Evolutionary conservation across 257 asterid species (phyloP).

Genomic region (Asclepias syriaca): DNA sequence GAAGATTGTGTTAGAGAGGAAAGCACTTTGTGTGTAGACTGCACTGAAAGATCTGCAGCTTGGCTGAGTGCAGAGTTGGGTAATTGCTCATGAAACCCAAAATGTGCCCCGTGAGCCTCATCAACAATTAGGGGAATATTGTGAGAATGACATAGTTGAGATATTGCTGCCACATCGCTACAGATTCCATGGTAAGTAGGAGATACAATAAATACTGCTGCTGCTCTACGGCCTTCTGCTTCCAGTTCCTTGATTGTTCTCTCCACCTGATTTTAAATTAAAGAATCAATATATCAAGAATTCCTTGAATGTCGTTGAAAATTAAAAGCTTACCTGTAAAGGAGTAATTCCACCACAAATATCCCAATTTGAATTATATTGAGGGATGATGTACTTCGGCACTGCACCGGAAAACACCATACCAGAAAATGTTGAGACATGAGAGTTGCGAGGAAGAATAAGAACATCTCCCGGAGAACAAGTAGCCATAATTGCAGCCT

Average conservation of each 20-base stretch:
- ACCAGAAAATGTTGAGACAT: slow-evolving; percentile 68
- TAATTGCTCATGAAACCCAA: too few relatives aligned
- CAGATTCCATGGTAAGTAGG: too few relatives aligned
- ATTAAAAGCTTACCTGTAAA: slow-evolving; percentile 51
- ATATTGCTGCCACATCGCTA: too few relatives aligned
- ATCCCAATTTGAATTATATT: slow-evolving; percentile 63
- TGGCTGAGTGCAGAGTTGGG: too few relatives aligned
- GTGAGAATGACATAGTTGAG: too few relatives aligned
- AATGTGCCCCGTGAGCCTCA: too few relatives aligned
- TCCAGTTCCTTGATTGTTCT: slow-evolving; percentile 53
- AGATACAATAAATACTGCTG: too few relatives aligned
- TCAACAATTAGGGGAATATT: too few relatives aligned
- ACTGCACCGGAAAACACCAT: slow-evolving; percentile 70
- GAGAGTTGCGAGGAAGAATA: slow-evolving; percentile 75
- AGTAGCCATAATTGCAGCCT: slow-evolving; percentile 72
- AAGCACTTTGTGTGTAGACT: too few relatives aligned
- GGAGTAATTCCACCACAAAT: slow-evolving; percentile 71
- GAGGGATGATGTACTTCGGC: slow-evolving; percentile 67
- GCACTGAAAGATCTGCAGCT: too few relatives aligned
- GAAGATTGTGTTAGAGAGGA: too few relatives aligned
- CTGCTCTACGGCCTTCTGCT: slow-evolving; percentile 50
- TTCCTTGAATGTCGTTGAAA: neutral
- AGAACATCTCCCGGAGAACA: slow-evolving; percentile 71
- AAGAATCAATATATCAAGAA: neutral
- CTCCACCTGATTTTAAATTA: slow-evolving; percentile 45